phyloP scores from a whole-genome alignment of 495 filamentous ascomycete genomes.

The Aspergillus kassunensis region DNA sequence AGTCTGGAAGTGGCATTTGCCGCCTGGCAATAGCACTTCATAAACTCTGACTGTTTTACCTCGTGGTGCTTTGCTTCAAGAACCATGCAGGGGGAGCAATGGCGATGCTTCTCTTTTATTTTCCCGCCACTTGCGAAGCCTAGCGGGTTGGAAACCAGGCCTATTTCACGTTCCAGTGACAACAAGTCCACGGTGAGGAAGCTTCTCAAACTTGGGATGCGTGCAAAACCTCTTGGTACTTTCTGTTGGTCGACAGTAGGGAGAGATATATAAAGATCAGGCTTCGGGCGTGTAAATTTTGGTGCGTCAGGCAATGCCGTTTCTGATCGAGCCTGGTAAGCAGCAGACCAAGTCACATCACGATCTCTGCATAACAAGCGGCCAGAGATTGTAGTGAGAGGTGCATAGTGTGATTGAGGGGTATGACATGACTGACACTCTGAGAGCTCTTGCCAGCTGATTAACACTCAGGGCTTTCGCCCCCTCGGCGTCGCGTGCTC shows the following conservation, averaged over 20 bases:
- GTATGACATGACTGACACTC: constrained; percentile 1
- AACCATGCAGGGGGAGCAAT: constrained; percentile 5
- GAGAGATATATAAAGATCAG: constrained; percentile 5
- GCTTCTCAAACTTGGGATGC: not conserved
- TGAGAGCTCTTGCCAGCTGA: not conserved
- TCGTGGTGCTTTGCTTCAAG: not conserved
- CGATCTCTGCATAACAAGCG: not conserved
- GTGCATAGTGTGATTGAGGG: not conserved
- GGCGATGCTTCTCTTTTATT: not conserved
- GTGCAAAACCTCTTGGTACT: not conserved
- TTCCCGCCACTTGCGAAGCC: not conserved
- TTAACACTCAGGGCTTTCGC: not conserved
- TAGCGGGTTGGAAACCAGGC: not conserved
- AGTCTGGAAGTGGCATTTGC: not conserved
- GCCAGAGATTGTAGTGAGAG: not conserved
- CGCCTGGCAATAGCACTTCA: constrained; percentile 1
- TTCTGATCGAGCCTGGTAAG: not conserved
- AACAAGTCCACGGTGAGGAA: not conserved
- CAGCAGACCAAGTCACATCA: not conserved
- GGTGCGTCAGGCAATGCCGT: not conserved
- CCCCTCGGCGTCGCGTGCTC: constrained; percentile 1
- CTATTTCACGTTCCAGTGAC: not conserved
- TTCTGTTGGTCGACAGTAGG: not conserved
- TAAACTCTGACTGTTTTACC: not conserved
- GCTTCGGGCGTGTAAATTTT: not conserved